Conservation (phyloP, 176 grass and related monocot genomes). For the Phyllostachys edulis region DNA sequence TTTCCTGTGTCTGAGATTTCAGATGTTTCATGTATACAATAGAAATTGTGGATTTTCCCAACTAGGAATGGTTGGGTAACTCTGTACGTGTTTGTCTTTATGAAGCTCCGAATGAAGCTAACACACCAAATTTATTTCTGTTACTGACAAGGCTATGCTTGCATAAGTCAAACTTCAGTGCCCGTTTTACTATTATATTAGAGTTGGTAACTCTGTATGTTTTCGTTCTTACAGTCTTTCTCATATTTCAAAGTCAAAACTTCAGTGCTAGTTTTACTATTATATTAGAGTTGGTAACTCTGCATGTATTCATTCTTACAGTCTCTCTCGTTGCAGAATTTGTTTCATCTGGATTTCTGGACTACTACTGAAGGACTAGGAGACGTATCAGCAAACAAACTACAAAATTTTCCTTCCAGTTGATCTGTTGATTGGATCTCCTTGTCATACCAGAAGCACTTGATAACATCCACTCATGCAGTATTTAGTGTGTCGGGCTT, state of each 20-base stretch:
- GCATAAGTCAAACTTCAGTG: background rate
- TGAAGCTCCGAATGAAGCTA: background rate
- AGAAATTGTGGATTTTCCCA: background rate
- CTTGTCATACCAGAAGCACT: background rate
- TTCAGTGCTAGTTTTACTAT: slow-evolving; percentile 5
- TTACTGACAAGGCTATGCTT: background rate
- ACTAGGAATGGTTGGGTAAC: background rate
- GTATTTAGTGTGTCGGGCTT: background rate
- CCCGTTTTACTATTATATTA: background rate
- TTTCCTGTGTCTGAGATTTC: background rate
- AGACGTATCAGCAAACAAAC: slow-evolving; percentile 8
- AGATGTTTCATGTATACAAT: background rate
- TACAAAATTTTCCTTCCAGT: background rate
- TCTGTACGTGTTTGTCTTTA: background rate
- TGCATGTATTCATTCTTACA: slow-evolving; percentile 9
- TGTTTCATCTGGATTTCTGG: slow-evolving; percentile 1
- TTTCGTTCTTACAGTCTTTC: slow-evolving; percentile 22
- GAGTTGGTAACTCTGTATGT: background rate
- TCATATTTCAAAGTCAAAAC: slow-evolving; percentile 6
- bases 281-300: background rate
- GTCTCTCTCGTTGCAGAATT: slow-evolving; percentile 28
- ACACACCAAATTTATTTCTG: background rate
- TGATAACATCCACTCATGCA: slow-evolving; percentile 18
- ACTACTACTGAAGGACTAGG: background rate
- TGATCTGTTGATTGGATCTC: background rate